Conservation (phyloP, 768 basidiomycete genomes). For the Mycena polygramma region DNA sequence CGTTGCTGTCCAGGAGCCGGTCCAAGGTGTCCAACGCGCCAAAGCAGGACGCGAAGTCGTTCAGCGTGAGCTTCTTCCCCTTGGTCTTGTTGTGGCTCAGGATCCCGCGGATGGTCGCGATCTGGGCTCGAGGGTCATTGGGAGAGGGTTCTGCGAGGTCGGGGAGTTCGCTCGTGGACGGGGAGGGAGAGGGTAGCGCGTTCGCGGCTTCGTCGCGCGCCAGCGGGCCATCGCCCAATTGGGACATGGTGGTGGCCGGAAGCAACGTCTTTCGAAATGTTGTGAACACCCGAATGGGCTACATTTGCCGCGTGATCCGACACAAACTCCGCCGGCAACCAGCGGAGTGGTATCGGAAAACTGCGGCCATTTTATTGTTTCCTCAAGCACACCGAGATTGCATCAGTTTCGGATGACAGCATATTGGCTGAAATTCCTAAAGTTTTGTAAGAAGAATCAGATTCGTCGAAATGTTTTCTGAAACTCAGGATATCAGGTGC, state of each 20-base stretch:
- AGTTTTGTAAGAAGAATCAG: too few relatives aligned
- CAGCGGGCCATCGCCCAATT: not conserved
- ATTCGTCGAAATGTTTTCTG: too few relatives aligned
- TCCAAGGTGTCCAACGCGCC: not conserved
- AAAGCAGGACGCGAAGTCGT: not conserved
- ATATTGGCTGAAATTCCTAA: too few relatives aligned
- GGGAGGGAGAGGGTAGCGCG: not conserved
- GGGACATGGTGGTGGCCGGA: conserved; percentile 1
- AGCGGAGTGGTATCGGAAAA: too few relatives aligned
- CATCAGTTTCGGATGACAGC: too few relatives aligned
- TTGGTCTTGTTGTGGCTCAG: not conserved
- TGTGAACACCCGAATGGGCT: too few relatives aligned
- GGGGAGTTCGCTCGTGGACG: not conserved
- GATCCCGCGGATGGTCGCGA: not conserved
- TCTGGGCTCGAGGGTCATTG: not conserved
- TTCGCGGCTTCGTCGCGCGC: not conserved
- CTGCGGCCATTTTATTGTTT: too few relatives aligned
- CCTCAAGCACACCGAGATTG: too few relatives aligned
- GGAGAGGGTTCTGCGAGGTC: not conserved
- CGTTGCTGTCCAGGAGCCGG: not conserved
- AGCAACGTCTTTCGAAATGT: too few relatives aligned
- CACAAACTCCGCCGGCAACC: too few relatives aligned
- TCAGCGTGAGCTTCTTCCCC: conserved; percentile 1
- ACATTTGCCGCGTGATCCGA: too few relatives aligned
- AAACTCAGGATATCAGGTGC: too few relatives aligned